phyloP scores from a whole-genome alignment of 495 filamentous ascomycete genomes.

The Bacidia rubella region DNA sequence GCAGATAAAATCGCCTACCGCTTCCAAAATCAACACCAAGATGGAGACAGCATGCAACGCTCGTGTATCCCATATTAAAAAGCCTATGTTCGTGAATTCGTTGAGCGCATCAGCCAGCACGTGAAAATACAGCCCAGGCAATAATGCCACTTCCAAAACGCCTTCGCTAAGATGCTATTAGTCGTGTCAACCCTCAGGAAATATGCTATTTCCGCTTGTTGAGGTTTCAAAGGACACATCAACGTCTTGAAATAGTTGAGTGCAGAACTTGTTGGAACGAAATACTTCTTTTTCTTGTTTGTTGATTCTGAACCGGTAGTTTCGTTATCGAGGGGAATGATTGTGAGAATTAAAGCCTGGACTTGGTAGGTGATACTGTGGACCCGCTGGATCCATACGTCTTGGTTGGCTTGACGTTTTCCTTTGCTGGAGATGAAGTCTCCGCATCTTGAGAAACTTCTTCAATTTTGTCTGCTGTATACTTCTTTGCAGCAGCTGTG shows the following conservation, averaged over 20 bases:
- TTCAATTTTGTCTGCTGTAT: constrained; percentile 7
- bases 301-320: neutral
- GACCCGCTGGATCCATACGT: constrained; percentile 4
- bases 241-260: no score
- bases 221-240: no score
- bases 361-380: constrained; percentile 15
- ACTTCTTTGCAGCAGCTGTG: constrained; percentile 14
- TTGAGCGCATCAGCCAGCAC: neutral
- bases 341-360: constrained; percentile 9
- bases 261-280: neutral
- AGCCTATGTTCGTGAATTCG: neutral
- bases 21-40: neutral
- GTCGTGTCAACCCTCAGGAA: neutral
- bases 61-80: neutral
- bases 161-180: neutral
- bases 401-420: constrained; percentile 9
- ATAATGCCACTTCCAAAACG: neutral
- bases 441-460: constrained; percentile 10
- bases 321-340: neutral
- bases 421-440: constrained; percentile 1
- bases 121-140: neutral
- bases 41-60: neutral
- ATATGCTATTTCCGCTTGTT: no score
- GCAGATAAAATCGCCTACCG: neutral
- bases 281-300: neutral